phyloP scores from a whole-genome alignment of 495 filamentous ascomycete species.

The Penicillium diatomitis region DNA sequence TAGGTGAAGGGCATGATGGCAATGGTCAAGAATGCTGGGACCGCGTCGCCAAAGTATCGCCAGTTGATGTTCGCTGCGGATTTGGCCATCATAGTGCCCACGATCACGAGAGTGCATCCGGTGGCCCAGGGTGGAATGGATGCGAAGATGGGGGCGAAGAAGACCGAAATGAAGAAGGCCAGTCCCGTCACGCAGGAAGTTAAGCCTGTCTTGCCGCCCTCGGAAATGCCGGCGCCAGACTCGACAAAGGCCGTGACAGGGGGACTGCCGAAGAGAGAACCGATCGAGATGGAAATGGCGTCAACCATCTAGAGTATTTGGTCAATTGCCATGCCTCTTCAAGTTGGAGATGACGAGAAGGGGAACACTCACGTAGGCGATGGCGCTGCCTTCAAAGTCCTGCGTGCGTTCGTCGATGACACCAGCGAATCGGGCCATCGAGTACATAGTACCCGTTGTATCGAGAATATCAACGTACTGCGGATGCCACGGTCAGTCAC shows the following conservation, averaged over 20 bases:
- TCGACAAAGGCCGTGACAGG: constrained; percentile 80
- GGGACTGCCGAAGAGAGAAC: constrained; percentile 61
- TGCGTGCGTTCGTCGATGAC: constrained; percentile 63
- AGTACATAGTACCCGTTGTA: constrained; percentile 68
- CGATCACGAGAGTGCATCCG: constrained; percentile 70
- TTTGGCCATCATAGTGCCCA: constrained; percentile 72
- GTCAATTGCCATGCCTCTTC: neutral
- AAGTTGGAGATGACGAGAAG: neutral
- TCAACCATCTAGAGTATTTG: constrained; percentile 47
- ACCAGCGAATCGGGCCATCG: constrained; percentile 70
- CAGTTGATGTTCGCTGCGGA: constrained; percentile 74
- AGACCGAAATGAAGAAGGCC: constrained; percentile 77
- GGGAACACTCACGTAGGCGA: constrained; percentile 49
- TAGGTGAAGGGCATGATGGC: constrained; percentile 82
- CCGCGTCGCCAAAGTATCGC: constrained; percentile 66
- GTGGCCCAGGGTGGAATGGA: constrained; percentile 80
- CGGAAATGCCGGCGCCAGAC: constrained; percentile 74
- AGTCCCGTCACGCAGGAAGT: constrained; percentile 67
- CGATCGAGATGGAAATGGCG: constrained; percentile 67
- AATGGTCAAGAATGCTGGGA: constrained; percentile 74
- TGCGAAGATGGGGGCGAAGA: constrained; percentile 81
- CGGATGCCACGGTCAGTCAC: neutral
- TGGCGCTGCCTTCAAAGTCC: constrained; percentile 70
- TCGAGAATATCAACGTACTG: constrained; percentile 80
- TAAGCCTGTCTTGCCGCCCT: constrained; percentile 73